phyloP scores from a whole-genome alignment of 768 basidiomycete genomes.

The Cystobasidium onofrii region DNA sequence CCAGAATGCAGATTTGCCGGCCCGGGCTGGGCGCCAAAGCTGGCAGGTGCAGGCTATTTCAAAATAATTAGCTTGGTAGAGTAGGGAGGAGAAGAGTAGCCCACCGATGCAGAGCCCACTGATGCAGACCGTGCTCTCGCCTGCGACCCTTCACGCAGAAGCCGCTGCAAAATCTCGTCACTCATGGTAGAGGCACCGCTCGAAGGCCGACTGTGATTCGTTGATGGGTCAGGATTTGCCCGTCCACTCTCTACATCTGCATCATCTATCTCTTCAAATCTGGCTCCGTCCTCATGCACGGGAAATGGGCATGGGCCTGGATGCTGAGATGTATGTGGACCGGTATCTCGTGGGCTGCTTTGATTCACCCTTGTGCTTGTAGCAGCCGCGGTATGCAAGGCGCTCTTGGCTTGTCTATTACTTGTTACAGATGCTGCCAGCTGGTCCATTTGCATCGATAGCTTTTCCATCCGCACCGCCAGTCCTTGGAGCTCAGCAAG shows the following conservation, averaged over 20 bases:
- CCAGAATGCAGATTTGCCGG: background rate
- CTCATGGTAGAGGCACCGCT: background rate
- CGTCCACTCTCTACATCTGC: background rate
- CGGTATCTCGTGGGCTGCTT: background rate
- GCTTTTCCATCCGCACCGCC: background rate
- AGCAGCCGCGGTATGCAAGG: background rate
- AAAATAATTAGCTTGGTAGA: no score
- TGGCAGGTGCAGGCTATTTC: background rate
- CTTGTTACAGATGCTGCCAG: background rate
- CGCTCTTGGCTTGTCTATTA: background rate
- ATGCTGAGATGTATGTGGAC: background rate
- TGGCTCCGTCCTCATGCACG: background rate
- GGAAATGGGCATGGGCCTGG: background rate
- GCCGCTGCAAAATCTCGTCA: background rate
- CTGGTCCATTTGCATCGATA: background rate
- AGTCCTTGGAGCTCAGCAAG: background rate
- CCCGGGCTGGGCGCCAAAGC: slow-evolving; percentile 60
- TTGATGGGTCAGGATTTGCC: background rate
- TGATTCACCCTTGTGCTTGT: background rate
- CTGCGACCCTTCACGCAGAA: background rate
- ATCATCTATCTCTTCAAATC: background rate
- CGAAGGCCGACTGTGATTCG: background rate
- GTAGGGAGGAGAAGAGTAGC: no score
- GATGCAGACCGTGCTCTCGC: background rate
- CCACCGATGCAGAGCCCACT: background rate